These are phyloP conservation scores for Trichoderma polysporum DNA, from an alignment of 2,329 filamentous ascomycete genomes.

Conservation along the genomic window DNA sequence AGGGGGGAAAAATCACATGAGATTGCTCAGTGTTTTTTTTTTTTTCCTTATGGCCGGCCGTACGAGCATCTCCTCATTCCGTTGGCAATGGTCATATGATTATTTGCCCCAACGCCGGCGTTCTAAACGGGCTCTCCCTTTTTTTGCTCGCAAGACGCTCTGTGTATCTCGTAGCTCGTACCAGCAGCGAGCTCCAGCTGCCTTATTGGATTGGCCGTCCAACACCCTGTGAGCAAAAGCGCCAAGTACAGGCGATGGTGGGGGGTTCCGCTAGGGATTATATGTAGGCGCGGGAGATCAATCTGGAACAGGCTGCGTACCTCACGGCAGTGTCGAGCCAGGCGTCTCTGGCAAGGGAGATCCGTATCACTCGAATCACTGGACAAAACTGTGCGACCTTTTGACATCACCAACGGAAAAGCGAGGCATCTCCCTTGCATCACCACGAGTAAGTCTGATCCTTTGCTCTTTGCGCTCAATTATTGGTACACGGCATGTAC, in stretches of 20 bases:
- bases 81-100: not conserved
- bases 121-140: not conserved
- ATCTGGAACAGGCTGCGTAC: conserved; percentile 22
- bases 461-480: not conserved
- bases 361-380: not conserved
- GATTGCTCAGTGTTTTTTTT: not conserved
- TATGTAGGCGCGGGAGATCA: conserved; percentile 22
- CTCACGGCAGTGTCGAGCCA: conserved; percentile 14
- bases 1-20: too few species aligned
- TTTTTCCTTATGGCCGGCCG: not conserved
- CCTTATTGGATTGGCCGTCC: not conserved
- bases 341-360: conserved; percentile 20
- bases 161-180: not conserved
- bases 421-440: conserved; percentile 7
- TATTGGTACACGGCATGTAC: too few species aligned
- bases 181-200: not conserved
- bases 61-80: not conserved
- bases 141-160: not conserved
- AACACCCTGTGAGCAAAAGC: conserved; percentile 1
- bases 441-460: not conserved
- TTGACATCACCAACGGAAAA: not conserved
- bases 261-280: conserved; percentile 11
- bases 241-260: not conserved
- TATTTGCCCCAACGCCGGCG: not conserved
- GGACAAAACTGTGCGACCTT: not conserved